Conservation (phyloP, 768 basidiomycete species). For the Ephemerocybe angulata region DNA sequence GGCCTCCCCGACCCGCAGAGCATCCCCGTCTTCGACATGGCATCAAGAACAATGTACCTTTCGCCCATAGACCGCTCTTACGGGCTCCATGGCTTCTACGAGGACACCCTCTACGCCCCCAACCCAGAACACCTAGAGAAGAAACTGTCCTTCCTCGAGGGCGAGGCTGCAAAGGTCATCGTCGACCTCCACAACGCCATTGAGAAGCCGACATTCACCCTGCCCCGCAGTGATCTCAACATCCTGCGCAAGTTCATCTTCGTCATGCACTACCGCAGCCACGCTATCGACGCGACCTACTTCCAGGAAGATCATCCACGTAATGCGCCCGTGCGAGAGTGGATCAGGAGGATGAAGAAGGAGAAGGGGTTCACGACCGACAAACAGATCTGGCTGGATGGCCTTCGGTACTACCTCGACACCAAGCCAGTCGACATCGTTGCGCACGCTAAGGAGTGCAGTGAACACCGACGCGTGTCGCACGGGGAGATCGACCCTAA, state of each 20-base stretch:
- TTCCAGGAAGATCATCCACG: conserved; percentile 24
- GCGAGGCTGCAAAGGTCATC: conserved; percentile 21
- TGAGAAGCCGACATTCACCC: conserved; percentile 5
- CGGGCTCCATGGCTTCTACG: conserved; percentile 24
- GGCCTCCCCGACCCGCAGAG: conserved; percentile 7
- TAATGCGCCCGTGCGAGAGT: conserved; percentile 18
- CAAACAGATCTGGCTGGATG: conserved; percentile 27
- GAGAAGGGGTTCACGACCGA: conserved; percentile 16
- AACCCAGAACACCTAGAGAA: conserved; percentile 27
- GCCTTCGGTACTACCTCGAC: conserved; percentile 29
- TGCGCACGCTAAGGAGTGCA: conserved; percentile 15
- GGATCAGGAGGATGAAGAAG: conserved; percentile 22
- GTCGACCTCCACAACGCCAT: conserved; percentile 14
- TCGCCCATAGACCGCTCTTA: conserved; percentile 16
- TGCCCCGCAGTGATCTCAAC: conserved; percentile 26
- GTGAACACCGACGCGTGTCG: conserved; percentile 13
- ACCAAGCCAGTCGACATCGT: conserved; percentile 25
- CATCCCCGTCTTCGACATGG: conserved; percentile 21
- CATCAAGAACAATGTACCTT: conserved; percentile 13
- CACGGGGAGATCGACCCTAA: conserved; percentile 16
- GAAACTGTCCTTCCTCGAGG: conserved; percentile 26
- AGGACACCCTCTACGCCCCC: conserved; percentile 16
- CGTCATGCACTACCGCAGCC: conserved; percentile 31
- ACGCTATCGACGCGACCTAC: conserved; percentile 19
- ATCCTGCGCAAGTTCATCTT: conserved; percentile 34